These are phyloP conservation scores for Miscanthus sacchariflorus DNA, from an alignment of 202 grass and related monocot species.

Conservation along the genomic window DNA sequence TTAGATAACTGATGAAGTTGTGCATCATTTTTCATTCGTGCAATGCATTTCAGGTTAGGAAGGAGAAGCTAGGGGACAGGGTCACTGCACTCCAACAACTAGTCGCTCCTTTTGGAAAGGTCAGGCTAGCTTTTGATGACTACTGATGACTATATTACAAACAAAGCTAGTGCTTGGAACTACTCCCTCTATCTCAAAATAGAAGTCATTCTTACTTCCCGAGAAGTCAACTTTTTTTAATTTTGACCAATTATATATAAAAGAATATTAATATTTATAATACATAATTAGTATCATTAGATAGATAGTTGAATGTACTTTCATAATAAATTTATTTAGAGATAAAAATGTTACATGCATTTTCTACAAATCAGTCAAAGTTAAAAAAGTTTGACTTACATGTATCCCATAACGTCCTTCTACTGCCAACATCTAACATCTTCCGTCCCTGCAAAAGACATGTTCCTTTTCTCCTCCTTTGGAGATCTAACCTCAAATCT, in stretches of 20 bases:
- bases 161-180: constrained; percentile 45
- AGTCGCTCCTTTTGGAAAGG: constrained; percentile 99
- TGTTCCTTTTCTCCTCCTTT: constrained; percentile 49
- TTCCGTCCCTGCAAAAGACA: constrained; percentile 52
- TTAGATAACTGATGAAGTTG: neutral
- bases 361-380: no score
- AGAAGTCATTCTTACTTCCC: no score
- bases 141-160: constrained; percentile 61
- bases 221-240: no score
- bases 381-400: no score
- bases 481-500: constrained; percentile 23
- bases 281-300: no score
- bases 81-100: constrained; percentile 96
- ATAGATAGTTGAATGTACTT: no score
- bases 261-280: no score
- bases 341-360: no score
- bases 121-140: constrained; percentile 56
- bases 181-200: neutral
- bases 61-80: constrained; percentile 99
- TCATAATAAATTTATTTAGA: no score
- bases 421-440: constrained; percentile 33
- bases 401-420: no score
- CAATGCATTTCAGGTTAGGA: constrained; percentile 82
- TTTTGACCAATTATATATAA: no score
- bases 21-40: constrained; percentile 15